Evolutionary conservation across 2,329 filamentous ascomycete species (phyloP), one percentile per base, ranked within the genome.

Genomic region (Pseudogymnoascus sp.): DNA sequence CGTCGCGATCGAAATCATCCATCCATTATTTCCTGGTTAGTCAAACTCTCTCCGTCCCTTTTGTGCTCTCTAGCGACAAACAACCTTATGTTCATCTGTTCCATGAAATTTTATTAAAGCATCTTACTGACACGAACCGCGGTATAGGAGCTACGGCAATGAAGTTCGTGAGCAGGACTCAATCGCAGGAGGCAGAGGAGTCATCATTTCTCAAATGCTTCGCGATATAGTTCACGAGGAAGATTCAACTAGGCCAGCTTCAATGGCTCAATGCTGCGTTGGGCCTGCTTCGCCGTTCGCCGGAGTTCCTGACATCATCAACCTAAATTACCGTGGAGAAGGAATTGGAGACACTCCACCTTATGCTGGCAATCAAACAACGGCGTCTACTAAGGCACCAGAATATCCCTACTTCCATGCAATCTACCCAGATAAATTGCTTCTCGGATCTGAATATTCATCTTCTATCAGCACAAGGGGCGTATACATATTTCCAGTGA

Each of bases 261-360:
- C 80, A 0, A 72, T 76, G 0, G 77, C 75, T 0, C 77, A 81
- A 76, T 81, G 83, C 69, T 68, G 66, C 10, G 81, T 80, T 2
- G 66, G 70, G 3, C 73, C 80, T 0, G 70, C 72, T 33, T 74
- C 69, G 42, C 66, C 75, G 0, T 75, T 83, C 33, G 70, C 78
- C 1, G 63, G 67, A 0, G 71, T 73, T 1, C 63, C 82, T 17
- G 81, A 83, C 66, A 71, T 83, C 51, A 69, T 79, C n/a, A 76
- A 77, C n/a, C 68, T 84, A 4, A 84, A 84, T 71, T 84, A 84
- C 70, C 81, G 84, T 66, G 81, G 81, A 60, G 79, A 81, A 60
- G 81, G 81, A 0, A 51, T 51, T 6, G 13, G 44, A 4, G 44
- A 31, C n/a, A 51, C 44, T 0, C 25, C 15, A 5, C 25, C 44